Conservation (phyloP, 2,329 filamentous ascomycete genomes). For the Epichloe brachyelytri region DNA sequence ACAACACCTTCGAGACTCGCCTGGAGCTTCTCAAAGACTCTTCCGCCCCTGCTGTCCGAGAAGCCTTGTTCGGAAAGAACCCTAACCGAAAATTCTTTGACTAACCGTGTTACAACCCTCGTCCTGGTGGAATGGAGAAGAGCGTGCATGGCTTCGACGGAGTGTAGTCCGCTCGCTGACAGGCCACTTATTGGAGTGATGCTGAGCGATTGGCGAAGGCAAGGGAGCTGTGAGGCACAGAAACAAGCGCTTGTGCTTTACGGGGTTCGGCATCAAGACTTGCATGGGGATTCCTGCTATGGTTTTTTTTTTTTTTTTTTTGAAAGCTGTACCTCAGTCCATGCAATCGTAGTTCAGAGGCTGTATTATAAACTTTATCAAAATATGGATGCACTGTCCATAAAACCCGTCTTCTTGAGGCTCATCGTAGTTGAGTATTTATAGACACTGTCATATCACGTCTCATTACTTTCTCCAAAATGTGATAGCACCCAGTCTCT, state of each 20-base stretch:
- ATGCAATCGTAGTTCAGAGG: slow-evolving; percentile 16
- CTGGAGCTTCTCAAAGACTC: slow-evolving; percentile 73
- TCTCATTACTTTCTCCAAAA: not conserved
- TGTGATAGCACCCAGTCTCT: not conserved
- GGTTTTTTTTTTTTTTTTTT: not conserved
- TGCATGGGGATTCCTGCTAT: slow-evolving; percentile 7
- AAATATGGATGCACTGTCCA: not conserved
- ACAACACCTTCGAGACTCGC: slow-evolving; percentile 94
- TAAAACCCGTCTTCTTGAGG: not conserved
- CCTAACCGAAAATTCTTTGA: slow-evolving; percentile 92
- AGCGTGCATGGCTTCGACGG: not conserved
- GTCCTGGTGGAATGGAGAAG: not conserved
- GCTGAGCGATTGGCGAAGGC: not conserved
- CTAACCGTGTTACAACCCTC: slow-evolving; percentile 30
- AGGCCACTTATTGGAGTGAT: slow-evolving; percentile 8
- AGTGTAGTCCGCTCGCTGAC: not conserved
- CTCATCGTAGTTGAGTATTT: slow-evolving; percentile 3
- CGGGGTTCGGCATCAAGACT: slow-evolving; percentile 8
- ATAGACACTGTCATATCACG: not conserved
- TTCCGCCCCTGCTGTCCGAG: slow-evolving; percentile 71
- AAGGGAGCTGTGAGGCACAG: not conserved
- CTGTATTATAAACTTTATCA: slow-evolving; percentile 16
- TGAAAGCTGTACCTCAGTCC: slow-evolving; percentile 9
- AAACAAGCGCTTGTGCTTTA: not conserved
- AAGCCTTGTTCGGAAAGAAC: slow-evolving; percentile 87